phyloP scores from a whole-genome alignment of 1,284 basidiomycete genomes.

The Cutaneotrichosporon cavernicola region DNA sequence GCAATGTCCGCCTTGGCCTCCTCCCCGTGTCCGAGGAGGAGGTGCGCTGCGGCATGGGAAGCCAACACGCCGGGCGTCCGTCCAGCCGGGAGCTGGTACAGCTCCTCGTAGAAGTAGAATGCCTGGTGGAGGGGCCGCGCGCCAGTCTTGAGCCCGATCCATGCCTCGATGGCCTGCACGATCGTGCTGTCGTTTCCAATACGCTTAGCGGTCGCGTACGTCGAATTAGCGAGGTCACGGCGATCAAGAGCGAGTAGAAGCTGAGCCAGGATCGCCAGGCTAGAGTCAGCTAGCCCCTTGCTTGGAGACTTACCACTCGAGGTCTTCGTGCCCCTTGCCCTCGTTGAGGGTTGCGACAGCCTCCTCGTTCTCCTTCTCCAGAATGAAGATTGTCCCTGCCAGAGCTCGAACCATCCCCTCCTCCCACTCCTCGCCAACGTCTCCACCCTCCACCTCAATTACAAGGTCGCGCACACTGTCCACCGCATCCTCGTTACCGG shows the following conservation, averaged over 20 bases:
- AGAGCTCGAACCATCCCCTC: conserved; percentile 68
- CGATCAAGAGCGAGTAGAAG: conserved; percentile 82
- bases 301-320: conserved; percentile 69
- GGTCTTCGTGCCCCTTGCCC: conserved; percentile 67
- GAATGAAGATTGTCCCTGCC: conserved; percentile 77
- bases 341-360: conserved; percentile 79
- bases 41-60: conserved; percentile 77
- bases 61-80: conserved; percentile 68
- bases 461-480: conserved; percentile 80
- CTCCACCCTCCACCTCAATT: conserved; percentile 74
- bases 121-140: conserved; percentile 57
- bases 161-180: conserved; percentile 83
- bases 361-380: conserved; percentile 82
- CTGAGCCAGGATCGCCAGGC: conserved; percentile 76
- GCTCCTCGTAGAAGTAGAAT: conserved; percentile 88
- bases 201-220: conserved; percentile 73
- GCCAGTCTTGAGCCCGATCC: conserved; percentile 74
- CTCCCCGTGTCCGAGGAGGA: conserved; percentile 73
- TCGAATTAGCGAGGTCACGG: conserved; percentile 78
- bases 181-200: conserved; percentile 87
- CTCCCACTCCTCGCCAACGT: conserved; percentile 67
- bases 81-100: conserved; percentile 80
- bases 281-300: conserved; percentile 43
- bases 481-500: conserved; percentile 55
- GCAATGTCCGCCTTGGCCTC: conserved; percentile 81